phyloP scores from a whole-genome alignment of 2,329 filamentous ascomycete species.

The Boeremia exigua region DNA sequence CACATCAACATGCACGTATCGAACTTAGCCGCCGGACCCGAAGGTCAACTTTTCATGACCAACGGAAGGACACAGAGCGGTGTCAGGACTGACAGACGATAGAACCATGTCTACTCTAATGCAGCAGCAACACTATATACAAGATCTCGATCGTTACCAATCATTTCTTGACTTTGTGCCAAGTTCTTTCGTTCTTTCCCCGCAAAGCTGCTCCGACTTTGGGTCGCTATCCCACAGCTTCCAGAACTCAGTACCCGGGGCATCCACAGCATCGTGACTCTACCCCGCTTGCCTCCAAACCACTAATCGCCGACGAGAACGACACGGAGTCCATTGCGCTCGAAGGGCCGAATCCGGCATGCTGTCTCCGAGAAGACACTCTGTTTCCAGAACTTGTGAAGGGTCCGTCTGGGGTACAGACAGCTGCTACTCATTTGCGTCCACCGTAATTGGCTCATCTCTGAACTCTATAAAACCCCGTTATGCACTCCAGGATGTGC shows the following conservation, averaged over 20 bases:
- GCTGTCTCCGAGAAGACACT: not conserved
- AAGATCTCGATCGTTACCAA: not conserved
- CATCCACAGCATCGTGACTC: not conserved
- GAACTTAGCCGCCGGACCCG: not conserved
- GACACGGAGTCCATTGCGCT: not conserved
- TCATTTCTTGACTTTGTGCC: not conserved
- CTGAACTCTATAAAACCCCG: not conserved
- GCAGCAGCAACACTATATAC: not conserved
- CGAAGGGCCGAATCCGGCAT: not conserved
- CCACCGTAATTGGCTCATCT: conserved; percentile 9
- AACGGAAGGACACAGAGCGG: not conserved
- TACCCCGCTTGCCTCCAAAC: not conserved
- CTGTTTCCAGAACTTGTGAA: not conserved
- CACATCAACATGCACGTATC: not conserved
- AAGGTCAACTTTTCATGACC: too few species aligned
- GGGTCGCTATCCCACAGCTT: not conserved
- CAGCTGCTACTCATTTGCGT: not conserved
- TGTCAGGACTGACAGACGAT: not conserved
- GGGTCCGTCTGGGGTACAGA: conserved; percentile 15
- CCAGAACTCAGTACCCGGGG: not conserved
- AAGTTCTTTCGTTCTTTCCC: conserved; percentile 1
- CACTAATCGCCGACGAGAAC: not conserved
- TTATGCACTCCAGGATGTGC: conserved; percentile 13
- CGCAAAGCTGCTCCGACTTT: not conserved
- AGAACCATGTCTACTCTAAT: not conserved